Conservation (phyloP, 2,329 filamentous ascomycete genomes). For the Trichoderma asperellum region DNA sequence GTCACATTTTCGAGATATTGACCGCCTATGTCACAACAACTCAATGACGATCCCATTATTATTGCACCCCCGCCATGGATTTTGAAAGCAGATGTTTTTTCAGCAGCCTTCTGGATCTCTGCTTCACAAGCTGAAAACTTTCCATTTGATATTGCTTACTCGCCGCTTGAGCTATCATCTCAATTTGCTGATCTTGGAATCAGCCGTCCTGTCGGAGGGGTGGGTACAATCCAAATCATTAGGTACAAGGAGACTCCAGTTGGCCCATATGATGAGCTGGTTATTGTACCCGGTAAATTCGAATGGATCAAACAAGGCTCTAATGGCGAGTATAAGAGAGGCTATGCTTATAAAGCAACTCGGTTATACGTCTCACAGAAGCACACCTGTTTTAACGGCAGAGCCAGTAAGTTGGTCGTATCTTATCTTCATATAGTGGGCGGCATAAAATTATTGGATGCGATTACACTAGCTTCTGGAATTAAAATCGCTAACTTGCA, state of each 20-base stretch:
- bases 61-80: not conserved
- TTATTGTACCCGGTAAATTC: conserved; percentile 52
- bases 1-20: not conserved
- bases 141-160: conserved; percentile 45
- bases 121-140: conserved; percentile 40
- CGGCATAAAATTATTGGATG: too few relatives aligned
- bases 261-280: conserved; percentile 58
- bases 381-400: not conserved
- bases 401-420: not conserved
- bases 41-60: not conserved
- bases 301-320: conserved; percentile 41
- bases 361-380: not conserved
- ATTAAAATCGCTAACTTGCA: not conserved
- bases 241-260: conserved; percentile 55
- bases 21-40: not conserved
- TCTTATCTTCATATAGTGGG: not conserved
- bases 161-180: conserved; percentile 51
- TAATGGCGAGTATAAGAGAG: not conserved
- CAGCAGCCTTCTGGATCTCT: conserved; percentile 47
- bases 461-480: not conserved
- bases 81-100: conserved; percentile 39
- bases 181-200: conserved; percentile 41
- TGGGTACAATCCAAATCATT: conserved; percentile 53
- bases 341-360: not conserved
- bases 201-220: not conserved